Conservation (phyloP, 306 rosid genomes). For the Malus domestica region DNA sequence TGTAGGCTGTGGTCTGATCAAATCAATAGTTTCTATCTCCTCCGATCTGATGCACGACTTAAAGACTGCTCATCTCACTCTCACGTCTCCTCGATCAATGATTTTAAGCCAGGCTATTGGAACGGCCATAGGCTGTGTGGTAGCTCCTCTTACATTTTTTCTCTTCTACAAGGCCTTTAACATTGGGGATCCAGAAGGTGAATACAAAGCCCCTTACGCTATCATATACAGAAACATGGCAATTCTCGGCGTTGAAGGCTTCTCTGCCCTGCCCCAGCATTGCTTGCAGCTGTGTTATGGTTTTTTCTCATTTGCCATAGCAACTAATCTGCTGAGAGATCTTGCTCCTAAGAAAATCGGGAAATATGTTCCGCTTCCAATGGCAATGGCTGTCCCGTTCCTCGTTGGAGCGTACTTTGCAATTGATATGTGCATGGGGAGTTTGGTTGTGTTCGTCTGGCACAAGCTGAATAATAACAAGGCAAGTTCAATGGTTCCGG, state of each 20-base stretch:
- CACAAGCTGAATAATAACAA: conserved; percentile 39
- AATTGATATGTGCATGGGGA: conserved; percentile 88
- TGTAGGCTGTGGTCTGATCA: conserved; percentile 87
- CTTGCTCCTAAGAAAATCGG: conserved; percentile 42
- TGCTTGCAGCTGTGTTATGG: conserved; percentile 86
- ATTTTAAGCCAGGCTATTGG: conserved; percentile 92
- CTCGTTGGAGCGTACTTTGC: conserved; percentile 93
- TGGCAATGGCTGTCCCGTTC: conserved; percentile 99
- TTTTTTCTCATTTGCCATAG: conserved; percentile 69
- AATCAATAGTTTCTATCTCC: conserved; percentile 87
- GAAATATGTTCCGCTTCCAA: conserved; percentile 81
- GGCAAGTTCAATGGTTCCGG: conserved; percentile 80
- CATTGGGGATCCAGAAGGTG: conserved; percentile 74
- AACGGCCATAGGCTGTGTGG: conserved; percentile 82
- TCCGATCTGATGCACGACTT: conserved; percentile 97
- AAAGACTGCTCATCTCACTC: conserved; percentile 88
- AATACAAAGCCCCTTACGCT: conserved; percentile 97
- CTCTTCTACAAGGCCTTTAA: conserved; percentile 91
- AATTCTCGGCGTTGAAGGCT: conserved; percentile 79
- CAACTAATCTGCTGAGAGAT: conserved; percentile 71
- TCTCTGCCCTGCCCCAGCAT: conserved; percentile 80
- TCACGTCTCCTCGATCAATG: conserved; percentile 92
- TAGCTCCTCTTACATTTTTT: conserved; percentile 84
- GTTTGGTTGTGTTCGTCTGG: conserved; percentile 73
- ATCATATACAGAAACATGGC: conserved; percentile 93